phyloP scores from a whole-genome alignment of 208 protist species.

The Acanthamoeba healyi region DNA sequence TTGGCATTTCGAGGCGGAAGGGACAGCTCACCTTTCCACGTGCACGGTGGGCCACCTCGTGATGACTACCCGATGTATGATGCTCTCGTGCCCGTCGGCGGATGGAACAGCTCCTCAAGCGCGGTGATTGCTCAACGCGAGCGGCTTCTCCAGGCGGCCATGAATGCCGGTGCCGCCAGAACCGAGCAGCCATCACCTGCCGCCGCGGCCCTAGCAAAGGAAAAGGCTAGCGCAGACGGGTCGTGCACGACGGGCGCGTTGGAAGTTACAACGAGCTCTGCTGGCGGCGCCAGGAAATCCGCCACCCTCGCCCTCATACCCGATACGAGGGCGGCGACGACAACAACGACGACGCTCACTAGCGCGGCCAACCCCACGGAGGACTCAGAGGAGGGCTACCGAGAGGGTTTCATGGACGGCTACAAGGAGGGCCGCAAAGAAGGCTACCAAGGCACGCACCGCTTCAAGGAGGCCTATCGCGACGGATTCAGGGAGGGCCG shows the following conservation, averaged over 20 bases:
- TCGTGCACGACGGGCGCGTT: no score
- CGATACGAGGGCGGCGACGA: background rate
- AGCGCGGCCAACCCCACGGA: no score
- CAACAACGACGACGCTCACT: no score
- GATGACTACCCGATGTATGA: background rate
- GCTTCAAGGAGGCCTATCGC: background rate
- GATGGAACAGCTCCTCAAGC: background rate
- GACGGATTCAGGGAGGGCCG: background rate
- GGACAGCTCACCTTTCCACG: no score
- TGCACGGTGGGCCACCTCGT: no score
- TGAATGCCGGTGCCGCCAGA: no score
- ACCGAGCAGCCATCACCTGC: no score
- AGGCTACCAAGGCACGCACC: background rate
- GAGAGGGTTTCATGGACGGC: background rate
- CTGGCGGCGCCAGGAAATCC: no score
- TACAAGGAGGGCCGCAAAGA: constrained; percentile 7
- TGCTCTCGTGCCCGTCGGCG: background rate
- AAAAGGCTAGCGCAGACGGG: no score
- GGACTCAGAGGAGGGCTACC: background rate
- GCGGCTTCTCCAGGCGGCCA: background rate
- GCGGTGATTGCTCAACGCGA: background rate
- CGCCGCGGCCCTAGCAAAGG: background rate
- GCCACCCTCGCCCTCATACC: no score
- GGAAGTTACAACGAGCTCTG: no score
- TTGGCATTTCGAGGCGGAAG: no score